Base-by-base conservation (phyloP, 2,329 filamentous ascomycete species). In the Sclerotinia subarctica region DNA sequence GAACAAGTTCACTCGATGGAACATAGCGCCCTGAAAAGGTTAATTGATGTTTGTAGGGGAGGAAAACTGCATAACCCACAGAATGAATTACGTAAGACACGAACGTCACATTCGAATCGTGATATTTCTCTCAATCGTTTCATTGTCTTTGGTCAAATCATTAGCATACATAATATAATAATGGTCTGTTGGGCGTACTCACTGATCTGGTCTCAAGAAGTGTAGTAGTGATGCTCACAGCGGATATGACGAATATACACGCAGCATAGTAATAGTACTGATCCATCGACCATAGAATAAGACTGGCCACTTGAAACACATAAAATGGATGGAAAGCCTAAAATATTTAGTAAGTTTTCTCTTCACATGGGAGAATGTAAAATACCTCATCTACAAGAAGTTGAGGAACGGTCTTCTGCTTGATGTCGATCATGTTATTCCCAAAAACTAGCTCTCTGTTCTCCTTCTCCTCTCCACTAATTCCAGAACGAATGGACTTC, bases 251-350 rank as follows among this genome's bases (percentile, higher is more conserved):
- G 74, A 99, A 96, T 74, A 99, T 99, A 77, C 94, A 96, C 21
- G 89, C 85, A 5, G 95, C 95, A 79, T 99, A 99, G 81, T 98
- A 99, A 78, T 97, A 99, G 78, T 99, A 99, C 74, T 96, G 85
- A 76, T 99, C 95, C 73, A 97, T 77, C 13, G 94, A 97, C 95
- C 95, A 99, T 4, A 99, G 86, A 52, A 96, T 80, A 72, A 99
- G 82, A 82, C 95, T 98, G 59, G 94, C 94, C 74, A 98, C 90
- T 79, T 99, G 95, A 77, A 99, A 99, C 67, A 99, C 90, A 78
- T 99, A 99, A 78, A 99, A 99, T 0, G 95, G 96, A 77, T 99
- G 95, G 75, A 99, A 93, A 26, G 92, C 93, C 86, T 92, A 91
- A 92, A 86, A 91, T 60, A 64, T 76, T 67, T 77, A 58, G 75